Conservation (phyloP, 805 yeast species). For the Candida odintsovae region DNA sequence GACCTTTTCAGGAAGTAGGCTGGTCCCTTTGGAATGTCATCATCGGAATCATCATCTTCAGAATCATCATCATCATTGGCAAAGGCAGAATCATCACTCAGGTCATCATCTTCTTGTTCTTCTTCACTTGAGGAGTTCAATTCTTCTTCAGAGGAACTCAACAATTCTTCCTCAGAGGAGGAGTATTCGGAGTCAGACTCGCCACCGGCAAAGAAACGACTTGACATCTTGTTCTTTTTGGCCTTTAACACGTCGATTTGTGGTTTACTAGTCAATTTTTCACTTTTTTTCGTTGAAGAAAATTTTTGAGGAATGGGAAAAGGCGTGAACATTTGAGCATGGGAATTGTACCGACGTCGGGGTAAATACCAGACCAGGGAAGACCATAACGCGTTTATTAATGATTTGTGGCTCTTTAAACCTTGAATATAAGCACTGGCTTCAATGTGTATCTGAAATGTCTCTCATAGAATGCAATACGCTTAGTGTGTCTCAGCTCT, state of each 20-base stretch:
- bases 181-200: conserved; percentile 39
- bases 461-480: too few relatives aligned
- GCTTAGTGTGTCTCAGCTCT: too few relatives aligned
- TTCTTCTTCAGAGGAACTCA: conserved; percentile 36
- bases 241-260: background rate
- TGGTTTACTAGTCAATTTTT: conserved; percentile 7
- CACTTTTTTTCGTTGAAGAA: conserved; percentile 14
- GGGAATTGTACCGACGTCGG: conserved; percentile 1
- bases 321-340: conserved; percentile 8
- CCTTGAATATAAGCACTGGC: too few relatives aligned
- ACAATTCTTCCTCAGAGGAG: conserved; percentile 38
- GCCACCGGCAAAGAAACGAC: conserved; percentile 71
- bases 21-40: conserved; percentile 37
- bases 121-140: conserved; percentile 25
- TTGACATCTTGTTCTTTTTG: conserved; percentile 49
- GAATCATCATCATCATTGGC: conserved; percentile 27
- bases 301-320: conserved; percentile 2
- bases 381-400: background rate
- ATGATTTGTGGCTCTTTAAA: too few relatives aligned
- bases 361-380: conserved; percentile 11
- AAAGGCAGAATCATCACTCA: conserved; percentile 29
- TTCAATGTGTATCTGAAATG: too few relatives aligned
- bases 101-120: conserved; percentile 24
- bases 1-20: conserved; percentile 38
- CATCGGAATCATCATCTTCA: conserved; percentile 38